Evolutionary conservation across 106 monocot genomes (phyloP).

Genomic region (Ottelia alismoides): DNA sequence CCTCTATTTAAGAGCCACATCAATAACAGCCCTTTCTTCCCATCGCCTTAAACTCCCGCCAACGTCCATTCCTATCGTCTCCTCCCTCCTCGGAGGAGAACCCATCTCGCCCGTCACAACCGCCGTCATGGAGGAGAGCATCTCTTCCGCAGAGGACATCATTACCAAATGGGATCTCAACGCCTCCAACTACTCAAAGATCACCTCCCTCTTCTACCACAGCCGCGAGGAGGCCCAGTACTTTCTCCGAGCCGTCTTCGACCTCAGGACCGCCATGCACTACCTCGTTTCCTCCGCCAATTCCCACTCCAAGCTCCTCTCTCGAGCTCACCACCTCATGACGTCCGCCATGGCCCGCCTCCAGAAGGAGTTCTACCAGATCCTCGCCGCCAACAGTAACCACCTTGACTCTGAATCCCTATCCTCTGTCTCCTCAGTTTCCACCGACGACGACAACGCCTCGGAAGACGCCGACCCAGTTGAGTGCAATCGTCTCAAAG

Average conservation of each 20-base stretch:
- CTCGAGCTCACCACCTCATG: conserved; percentile 26
- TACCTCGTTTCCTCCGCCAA: no score
- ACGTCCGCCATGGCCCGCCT: conserved; percentile 31
- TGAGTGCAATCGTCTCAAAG: no score
- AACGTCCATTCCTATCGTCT: no score
- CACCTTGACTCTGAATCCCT: conserved; percentile 26
- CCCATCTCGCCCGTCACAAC: no score
- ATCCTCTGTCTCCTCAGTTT: conserved; percentile 10
- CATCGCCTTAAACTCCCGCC: no score
- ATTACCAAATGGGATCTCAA: conserved; percentile 23
- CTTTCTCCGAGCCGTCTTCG: conserved; percentile 17
- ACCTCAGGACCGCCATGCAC: conserved; percentile 22
- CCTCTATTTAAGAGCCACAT: no score
- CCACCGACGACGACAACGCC: no score
- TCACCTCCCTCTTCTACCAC: conserved; percentile 21
- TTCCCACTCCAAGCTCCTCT: no score
- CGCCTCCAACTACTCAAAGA: conserved; percentile 5
- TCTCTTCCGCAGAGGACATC: conserved; percentile 23
- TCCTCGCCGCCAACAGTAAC: conserved; percentile 32
- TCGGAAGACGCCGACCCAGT: no score
- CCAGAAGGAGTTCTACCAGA: conserved; percentile 34
- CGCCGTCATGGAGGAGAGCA: conserved; percentile 35
- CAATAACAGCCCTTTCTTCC: no score
- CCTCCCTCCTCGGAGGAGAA: no score
- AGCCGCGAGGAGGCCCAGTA: conserved; percentile 19